Evolutionary conservation across 2,329 filamentous ascomycete genomes (phyloP), one percentile per base, ranked within the genome.

Genomic region (Mycogone perniciosa): DNA sequence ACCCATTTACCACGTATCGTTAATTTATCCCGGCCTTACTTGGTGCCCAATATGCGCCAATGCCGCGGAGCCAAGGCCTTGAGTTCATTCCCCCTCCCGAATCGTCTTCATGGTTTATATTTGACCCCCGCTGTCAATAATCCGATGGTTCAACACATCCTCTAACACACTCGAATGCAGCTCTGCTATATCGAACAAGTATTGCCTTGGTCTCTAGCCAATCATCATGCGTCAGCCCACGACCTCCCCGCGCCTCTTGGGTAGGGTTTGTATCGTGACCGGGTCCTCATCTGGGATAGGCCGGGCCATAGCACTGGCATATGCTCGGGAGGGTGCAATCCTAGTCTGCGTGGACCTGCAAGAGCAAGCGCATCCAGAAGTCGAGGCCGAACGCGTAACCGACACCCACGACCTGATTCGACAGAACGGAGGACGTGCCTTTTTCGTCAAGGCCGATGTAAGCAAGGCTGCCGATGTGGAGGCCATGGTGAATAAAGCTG

Each of bases 251-350:
- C 49, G 49, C 3, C 41, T 54, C 4, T 9, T 46, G 31, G 46
- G 46, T 10, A 54, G 43, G 20, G 44, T 50, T 6, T 50, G 48
- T 27, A 68, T 76, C 27, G 63, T 77, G 5, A 76, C 74, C 0
- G 74, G 74, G 8, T 62, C 70, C 2, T 75, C 73, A 0, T 74
- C 72, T 0, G 74, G 74, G 2, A 59, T 76, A 0, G 73, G 75
- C 1, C 65, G 74, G 4, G 69, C 72, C 1, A 76, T 77, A n/a
- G 62, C 72, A 0, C 54, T 73, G 2, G 66, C 63, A 2, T 75
- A 66, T 55, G 66, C 64, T 1, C 59, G 54, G 3, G 67, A 75
- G 48, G 74, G 73, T 4, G 70, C 72, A 0, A 56, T 55, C 5
- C 56, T 77, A 5, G 65, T 75, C 20, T 75, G 70, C 33, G 67